A percentile compares a stretch with the other conserved stretches of the same genome.
phyloP scores from a whole-genome alignment of 2,329 filamentous ascomycete species.

The Coleophoma eucalyptorum region DNA sequence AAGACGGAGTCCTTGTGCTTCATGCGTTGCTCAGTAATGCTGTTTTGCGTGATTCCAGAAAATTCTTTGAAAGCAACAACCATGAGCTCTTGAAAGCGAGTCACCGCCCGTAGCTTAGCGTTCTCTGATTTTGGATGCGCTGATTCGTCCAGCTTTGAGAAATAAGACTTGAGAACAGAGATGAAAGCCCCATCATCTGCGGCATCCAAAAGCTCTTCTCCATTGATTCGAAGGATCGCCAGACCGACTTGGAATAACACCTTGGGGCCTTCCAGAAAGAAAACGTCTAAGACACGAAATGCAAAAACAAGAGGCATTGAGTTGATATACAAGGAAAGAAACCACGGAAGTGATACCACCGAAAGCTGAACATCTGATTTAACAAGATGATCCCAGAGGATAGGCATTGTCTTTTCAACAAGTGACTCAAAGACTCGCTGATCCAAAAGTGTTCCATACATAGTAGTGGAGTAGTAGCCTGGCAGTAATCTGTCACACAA shows the following conservation, averaged over 20 bases:
- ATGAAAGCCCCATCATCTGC: constrained; percentile 96
- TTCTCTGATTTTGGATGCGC: constrained; percentile 96
- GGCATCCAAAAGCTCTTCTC: constrained; percentile 90
- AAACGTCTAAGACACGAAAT: constrained; percentile 93
- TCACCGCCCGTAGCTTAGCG: constrained; percentile 88
- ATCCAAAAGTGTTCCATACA: constrained; percentile 96
- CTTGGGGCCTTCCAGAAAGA: constrained; percentile 97
- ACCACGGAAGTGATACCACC: constrained; percentile 96
- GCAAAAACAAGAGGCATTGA: constrained; percentile 98
- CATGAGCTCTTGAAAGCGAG: constrained; percentile 96
- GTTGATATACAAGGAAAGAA: constrained; percentile 97
- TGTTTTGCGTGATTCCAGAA: constrained; percentile 88
- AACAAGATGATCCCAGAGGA: constrained; percentile 96
- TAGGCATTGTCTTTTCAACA: constrained; percentile 98
- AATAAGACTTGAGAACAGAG: constrained; percentile 92
- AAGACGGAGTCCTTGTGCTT: constrained; percentile 95
- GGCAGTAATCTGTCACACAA: constrained; percentile 91
- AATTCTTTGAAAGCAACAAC: constrained; percentile 99
- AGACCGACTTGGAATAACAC: constrained; percentile 95
- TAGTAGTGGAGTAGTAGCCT: constrained; percentile 97
- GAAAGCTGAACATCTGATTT: constrained; percentile 96
- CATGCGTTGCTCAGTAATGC: constrained; percentile 80
- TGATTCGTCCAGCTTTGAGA: constrained; percentile 87
- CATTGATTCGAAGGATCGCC: constrained; percentile 95
- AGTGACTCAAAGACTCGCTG: constrained; percentile 97